Evolutionary conservation across 495 filamentous ascomycete species (phyloP).

Genomic region (Penicillium tannophilum): DNA sequence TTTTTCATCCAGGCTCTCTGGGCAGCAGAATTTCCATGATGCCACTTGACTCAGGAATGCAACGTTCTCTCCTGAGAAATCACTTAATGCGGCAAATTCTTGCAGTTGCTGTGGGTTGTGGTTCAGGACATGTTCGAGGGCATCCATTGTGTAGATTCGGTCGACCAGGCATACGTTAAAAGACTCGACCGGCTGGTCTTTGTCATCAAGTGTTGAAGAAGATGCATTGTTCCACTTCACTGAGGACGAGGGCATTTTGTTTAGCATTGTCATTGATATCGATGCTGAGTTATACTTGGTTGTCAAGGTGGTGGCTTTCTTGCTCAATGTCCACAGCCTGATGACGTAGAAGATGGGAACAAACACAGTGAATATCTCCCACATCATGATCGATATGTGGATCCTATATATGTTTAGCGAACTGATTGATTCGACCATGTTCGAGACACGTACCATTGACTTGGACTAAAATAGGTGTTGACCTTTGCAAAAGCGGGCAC

Average conservation of each 20-base stretch:
- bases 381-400: slow-evolving; percentile 11
- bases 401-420: slow-evolving; percentile 10
- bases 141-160: slow-evolving; percentile 14
- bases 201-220: slow-evolving; percentile 15
- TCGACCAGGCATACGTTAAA: slow-evolving; percentile 7
- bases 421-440: not conserved
- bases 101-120: slow-evolving; percentile 9
- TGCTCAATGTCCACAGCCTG: slow-evolving; percentile 2
- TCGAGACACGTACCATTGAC: slow-evolving; percentile 12
- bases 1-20: slow-evolving; percentile 1
- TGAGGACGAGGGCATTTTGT: not conserved
- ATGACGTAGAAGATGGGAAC: slow-evolving; percentile 14
- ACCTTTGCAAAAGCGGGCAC: slow-evolving; percentile 11
- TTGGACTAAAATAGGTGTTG: slow-evolving; percentile 11
- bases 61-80: slow-evolving; percentile 17
- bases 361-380: slow-evolving; percentile 18
- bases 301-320: slow-evolving; percentile 1
- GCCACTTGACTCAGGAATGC: slow-evolving; percentile 9
- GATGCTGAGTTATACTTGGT: not conserved
- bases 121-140: slow-evolving; percentile 10
- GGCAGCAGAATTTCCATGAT: slow-evolving; percentile 8
- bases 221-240: not conserved
- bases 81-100: slow-evolving; percentile 13
- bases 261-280: not conserved
- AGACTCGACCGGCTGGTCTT: slow-evolving; percentile 1